phyloP scores from a whole-genome alignment of 768 basidiomycete genomes.

The Collybiopsis luxurians region DNA sequence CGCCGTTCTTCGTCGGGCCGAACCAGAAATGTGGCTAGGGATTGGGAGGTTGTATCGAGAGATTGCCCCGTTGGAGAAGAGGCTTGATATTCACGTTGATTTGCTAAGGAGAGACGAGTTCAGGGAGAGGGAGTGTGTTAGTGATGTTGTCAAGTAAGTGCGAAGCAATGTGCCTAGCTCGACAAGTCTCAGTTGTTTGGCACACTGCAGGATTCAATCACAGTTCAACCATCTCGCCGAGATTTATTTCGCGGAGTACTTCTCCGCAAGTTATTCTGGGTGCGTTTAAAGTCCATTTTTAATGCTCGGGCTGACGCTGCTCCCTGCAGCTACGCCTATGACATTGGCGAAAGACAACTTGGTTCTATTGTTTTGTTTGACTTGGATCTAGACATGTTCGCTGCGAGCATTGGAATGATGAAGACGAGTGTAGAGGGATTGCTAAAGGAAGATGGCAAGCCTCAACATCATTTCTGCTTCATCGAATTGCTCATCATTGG shows the following conservation, averaged over 20 bases:
- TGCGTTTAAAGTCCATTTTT: not conserved
- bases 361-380: constrained; percentile 82
- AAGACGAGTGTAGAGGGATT: constrained; percentile 81
- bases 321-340: constrained; percentile 48
- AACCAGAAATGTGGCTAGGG: constrained; percentile 82
- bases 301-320: not conserved
- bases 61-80: constrained; percentile 83
- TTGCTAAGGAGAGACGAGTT: constrained; percentile 86
- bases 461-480: not conserved
- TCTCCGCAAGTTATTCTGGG: not conserved
- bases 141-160: constrained; percentile 81
- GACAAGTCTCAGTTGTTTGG: not conserved
- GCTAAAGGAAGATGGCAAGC: constrained; percentile 72
- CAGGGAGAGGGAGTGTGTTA: constrained; percentile 89
- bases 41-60: constrained; percentile 84
- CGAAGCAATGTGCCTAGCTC: too few relatives aligned
- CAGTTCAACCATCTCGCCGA: constrained; percentile 93
- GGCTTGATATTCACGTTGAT: constrained; percentile 90
- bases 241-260: constrained; percentile 74
- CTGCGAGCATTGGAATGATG: constrained; percentile 85
- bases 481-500: not conserved
- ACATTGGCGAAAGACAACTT: constrained; percentile 87
- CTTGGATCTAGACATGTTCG: constrained; percentile 90
- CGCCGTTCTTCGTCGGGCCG: constrained; percentile 74
- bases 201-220: constrained; percentile 69